Percentiles rank a stretch among this genome's conserved stretches.
Conservation (phyloP, 352 stramenopile species). For the Phytophthora constricta region DNA sequence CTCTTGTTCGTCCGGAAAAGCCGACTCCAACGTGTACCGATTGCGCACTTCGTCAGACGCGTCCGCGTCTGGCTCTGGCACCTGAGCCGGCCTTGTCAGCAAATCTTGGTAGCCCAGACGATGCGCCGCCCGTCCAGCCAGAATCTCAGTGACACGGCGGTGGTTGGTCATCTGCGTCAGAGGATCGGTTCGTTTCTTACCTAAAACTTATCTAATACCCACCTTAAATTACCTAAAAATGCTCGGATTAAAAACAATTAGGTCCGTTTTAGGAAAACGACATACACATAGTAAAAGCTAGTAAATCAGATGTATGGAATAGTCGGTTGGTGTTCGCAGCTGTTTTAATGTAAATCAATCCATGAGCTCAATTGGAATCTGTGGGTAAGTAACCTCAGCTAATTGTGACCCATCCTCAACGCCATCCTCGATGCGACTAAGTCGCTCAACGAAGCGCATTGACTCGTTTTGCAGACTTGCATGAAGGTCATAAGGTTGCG, state of each 20-base stretch:
- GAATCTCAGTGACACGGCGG: conserved; percentile 7
- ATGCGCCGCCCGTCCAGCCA: background rate
- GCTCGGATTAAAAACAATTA: no score
- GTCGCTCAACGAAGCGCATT: background rate
- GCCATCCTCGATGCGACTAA: background rate
- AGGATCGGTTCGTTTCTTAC: no score
- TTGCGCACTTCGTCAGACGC: background rate
- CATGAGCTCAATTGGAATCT: background rate
- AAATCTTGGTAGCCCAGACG: conserved; percentile 8
- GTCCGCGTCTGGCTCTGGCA: background rate
- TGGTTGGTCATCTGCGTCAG: background rate
- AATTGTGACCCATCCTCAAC: background rate
- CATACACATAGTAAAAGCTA: no score
- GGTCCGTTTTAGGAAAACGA: no score
- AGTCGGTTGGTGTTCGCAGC: background rate
- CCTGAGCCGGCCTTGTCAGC: background rate
- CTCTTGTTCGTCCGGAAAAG: conserved; percentile 11
- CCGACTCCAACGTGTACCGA: background rate
- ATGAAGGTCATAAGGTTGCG: background rate
- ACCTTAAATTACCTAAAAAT: no score
- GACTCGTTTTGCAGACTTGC: background rate
- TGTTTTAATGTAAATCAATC: background rate
- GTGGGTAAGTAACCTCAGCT: background rate
- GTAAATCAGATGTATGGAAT: background rate
- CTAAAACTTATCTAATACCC: no score